Evolutionary conservation across 768 basidiomycete species (phyloP), one percentile per base, ranked within the genome.

Genomic region (Kondoa subrosea): DNA sequence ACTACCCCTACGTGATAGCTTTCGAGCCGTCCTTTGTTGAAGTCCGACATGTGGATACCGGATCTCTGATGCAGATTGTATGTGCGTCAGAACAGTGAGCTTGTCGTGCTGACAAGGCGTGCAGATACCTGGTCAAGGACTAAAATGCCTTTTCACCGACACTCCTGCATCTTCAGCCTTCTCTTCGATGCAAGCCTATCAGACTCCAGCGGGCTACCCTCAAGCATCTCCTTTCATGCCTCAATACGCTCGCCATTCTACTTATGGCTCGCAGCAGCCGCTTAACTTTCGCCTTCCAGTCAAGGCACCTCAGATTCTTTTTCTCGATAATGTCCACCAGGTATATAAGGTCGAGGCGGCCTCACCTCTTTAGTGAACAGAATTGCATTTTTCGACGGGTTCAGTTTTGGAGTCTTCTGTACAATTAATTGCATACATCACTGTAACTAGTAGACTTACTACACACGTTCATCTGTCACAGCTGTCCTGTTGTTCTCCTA

Each of bases 21-120:
- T 92, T 99, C 75, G 95, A 97, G 76, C 87, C 91, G 3, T 87
- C 87, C 0, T 99, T 99, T 76, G 87, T 97, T 73, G 95, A 99
- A 78, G 87, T 99, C 62, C 85, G 91, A 32, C 88, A 97, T 75
- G 90, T 99, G 67, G 90, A 93, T 75, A 91, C 87, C 1, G 91
- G 95, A 14, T 79, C 84, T 40, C 83, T 97, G 77, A 85, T 88
- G 29, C 95, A 99, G 80, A 88, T 99, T 73, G 64, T 96, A 75
- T 89, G 91, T 69, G 86, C 86, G 73, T 4, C 26, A 29, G 4
- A 60, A 25, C 31, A 2, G 56, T 34, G 25, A 31, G 27, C 15
- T 16, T 17, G 32, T 29, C 26, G 25, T 32, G 33, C 30, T 65
- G 16, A 64, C 25, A 27, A 29, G 12, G 40, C 40, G 40, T 21